These are phyloP conservation scores for Suhomyces ambrosiae DNA, from an alignment of 1,139 yeast species.

Conservation along the genomic window DNA sequence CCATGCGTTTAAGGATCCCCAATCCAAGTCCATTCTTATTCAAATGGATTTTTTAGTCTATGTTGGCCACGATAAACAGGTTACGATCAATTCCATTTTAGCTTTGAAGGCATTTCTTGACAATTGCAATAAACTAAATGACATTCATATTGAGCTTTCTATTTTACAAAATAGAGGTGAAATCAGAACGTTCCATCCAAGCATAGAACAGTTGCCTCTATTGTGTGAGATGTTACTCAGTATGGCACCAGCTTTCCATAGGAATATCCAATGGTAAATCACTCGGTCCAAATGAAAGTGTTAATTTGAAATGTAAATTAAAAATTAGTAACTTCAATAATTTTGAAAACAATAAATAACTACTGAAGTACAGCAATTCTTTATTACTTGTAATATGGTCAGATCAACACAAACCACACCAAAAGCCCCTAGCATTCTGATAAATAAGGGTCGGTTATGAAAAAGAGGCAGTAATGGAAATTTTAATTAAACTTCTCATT, in stretches of 20 bases:
- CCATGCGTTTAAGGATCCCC: neutral
- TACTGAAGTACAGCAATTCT: too few species aligned
- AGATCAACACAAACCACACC: too few species aligned
- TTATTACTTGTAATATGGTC: too few species aligned
- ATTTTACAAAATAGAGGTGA: neutral
- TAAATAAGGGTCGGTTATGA: too few species aligned
- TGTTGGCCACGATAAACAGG: neutral
- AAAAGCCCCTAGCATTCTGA: too few species aligned
- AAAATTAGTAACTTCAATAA: too few species aligned
- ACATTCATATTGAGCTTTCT: neutral
- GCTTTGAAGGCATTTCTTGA: neutral
- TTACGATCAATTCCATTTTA: neutral
- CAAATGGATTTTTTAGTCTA: neutral
- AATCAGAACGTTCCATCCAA: neutral
- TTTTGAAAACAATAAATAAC: too few species aligned
- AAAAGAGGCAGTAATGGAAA: too few species aligned
- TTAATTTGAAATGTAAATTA: too few species aligned
- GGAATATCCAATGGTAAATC: neutral
- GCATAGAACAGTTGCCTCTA: neutral
- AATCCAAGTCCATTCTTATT: neutral
- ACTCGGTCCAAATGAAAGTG: too few species aligned
- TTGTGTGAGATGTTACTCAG: neutral
- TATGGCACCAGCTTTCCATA: too few species aligned
- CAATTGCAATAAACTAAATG: neutral
- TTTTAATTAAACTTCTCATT: too few species aligned